Evolutionary conservation across 352 stramenopile genomes (phyloP), one percentile per base, ranked within the genome.

Genomic region (Achlya hypogyna): DNA sequence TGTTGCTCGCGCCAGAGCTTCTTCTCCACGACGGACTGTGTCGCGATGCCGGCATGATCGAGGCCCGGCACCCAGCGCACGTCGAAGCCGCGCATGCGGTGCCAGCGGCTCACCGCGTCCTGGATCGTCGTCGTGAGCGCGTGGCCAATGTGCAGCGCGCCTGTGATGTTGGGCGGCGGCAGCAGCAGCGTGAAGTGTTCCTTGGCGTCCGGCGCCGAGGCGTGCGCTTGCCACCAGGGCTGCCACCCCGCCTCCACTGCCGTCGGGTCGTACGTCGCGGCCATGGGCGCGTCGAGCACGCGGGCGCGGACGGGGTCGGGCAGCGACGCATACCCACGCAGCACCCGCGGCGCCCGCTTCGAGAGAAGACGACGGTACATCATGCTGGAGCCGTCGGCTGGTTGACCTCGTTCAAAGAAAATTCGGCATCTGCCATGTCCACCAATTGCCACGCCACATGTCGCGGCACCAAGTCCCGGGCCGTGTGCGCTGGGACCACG

Each of bases 1-100:
- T 73, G 69, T 74, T 92, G 79, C 59, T 95, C 81, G 73, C 93
- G 91, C 18, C 95, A 69, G 38, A 97, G 71, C 10, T 84, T 78
- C 66, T 93, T 94, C 77, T 97, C 89, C 5, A 97, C 89, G 16
- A 96, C 87, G 27, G 84, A 58, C 74, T 99, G 98, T 5, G 97
- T 99, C 0, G 97, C 97, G 65, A 99, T 99, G 34, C 98, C 97
- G 0, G 98, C 98, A 81, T 99, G 98, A 75, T 99, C 98, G 51
- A 88, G 94, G 71, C 96, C 97, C 0, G 97, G 98, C 23, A 99
- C 84, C 96, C 96, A 99, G 10, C 98, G 75, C n/a, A 97, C 98
- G 31, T 95, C 91, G 66, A 97, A 84, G 22, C 97, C 98, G 23
- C 96, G 82, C 98, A 99, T 99, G 29, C 96, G 90, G 84, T 99